Percentiles rank a stretch among this genome's conserved stretches.
Conservation (phyloP, 257 asterid species). For the Nicotiana sylvestris region DNA sequence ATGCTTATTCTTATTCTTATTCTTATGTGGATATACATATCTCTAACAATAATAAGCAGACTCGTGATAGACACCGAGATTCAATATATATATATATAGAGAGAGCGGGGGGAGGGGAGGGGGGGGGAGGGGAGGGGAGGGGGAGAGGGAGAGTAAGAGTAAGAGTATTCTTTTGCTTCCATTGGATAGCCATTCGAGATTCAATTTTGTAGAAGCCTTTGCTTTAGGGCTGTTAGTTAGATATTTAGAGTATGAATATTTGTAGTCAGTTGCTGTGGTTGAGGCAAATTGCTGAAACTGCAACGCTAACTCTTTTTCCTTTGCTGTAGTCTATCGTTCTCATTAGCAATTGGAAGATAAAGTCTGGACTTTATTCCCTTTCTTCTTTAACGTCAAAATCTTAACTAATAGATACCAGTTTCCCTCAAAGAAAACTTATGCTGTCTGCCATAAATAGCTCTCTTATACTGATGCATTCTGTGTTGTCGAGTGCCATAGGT, state of each 20-base stretch:
- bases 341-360: not conserved
- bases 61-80: too few relatives aligned
- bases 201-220: not conserved
- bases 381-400: not conserved
- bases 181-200: not conserved
- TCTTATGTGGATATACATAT: too few relatives aligned
- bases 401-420: not conserved
- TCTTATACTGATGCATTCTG: not conserved
- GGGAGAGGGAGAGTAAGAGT: too few relatives aligned
- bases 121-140: too few relatives aligned
- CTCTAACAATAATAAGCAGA: too few relatives aligned
- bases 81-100: too few relatives aligned
- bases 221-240: not conserved
- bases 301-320: not conserved
- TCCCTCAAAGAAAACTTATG: not conserved
- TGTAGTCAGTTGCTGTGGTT: not conserved
- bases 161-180: not conserved
- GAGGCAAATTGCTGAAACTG: not conserved
- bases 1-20: too few relatives aligned
- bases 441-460: not conserved
- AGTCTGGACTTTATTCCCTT: not conserved
- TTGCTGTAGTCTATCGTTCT: not conserved
- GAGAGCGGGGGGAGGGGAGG: too few relatives aligned
- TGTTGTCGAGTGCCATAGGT: not conserved
- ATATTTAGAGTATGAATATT: not conserved